Conservation (phyloP, 345 rosid species). For the Viola odorata region DNA sequence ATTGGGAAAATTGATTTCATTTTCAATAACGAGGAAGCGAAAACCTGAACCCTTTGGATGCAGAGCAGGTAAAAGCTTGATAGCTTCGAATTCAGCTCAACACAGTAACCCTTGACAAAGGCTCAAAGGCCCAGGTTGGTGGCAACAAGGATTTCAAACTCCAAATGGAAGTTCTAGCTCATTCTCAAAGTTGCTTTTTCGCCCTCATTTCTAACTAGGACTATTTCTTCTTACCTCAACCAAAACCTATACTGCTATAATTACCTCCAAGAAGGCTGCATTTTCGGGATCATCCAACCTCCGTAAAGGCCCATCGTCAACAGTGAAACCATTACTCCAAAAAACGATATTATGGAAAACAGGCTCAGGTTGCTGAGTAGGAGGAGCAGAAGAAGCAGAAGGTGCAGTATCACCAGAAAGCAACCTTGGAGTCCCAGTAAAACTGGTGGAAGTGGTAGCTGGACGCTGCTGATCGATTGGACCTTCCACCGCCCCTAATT, state of each 20-base stretch:
- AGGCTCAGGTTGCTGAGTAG: slow-evolving; percentile 64
- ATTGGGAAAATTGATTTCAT: too few species aligned
- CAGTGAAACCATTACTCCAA: slow-evolving; percentile 90
- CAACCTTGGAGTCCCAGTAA: slow-evolving; percentile 75
- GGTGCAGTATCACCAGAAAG: slow-evolving; percentile 82
- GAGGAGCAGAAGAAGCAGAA: slow-evolving; percentile 55
- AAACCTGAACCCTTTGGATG: too few species aligned
- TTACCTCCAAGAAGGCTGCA: slow-evolving; percentile 85
- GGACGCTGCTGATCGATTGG: slow-evolving; percentile 56
- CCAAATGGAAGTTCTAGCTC: not conserved
- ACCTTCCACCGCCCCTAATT: slow-evolving; percentile 85
- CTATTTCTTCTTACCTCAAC: too few species aligned
- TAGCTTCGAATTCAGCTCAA: not conserved
- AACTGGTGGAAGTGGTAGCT: slow-evolving; percentile 75
- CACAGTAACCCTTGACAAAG: too few species aligned
- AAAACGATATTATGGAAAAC: slow-evolving; percentile 70
- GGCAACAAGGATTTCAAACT: not conserved
- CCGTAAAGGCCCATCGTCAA: slow-evolving; percentile 83
- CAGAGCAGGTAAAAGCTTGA: too few species aligned
- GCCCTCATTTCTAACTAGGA: too few species aligned
- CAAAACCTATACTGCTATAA: not conserved
- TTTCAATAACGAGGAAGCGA: too few species aligned
- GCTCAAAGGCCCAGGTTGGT: too few species aligned
- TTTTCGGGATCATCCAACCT: slow-evolving; percentile 92
- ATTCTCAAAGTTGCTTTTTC: too few species aligned